Conservation (phyloP, 257 asterid genomes). For the Ocimum tenuiflorum region DNA sequence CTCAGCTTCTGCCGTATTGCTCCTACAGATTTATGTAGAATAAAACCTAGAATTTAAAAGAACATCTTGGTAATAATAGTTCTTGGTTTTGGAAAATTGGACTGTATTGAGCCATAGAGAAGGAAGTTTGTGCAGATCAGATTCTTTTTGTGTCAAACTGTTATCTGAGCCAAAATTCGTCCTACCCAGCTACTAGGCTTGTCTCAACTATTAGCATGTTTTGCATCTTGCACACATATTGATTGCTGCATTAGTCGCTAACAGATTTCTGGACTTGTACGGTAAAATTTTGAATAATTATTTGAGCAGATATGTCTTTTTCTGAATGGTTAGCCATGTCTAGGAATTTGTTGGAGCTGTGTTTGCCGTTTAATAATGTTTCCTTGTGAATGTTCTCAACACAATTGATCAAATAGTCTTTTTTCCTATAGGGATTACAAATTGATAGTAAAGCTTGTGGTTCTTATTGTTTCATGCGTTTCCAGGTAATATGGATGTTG, state of each 20-base stretch:
- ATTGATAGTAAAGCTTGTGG: neutral
- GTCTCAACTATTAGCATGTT: neutral
- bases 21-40: neutral
- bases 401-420: neutral
- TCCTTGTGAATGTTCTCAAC: neutral
- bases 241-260: neutral
- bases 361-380: neutral
- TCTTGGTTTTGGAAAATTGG: slow-evolving; percentile 9
- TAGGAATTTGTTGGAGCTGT: neutral
- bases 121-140: too few species aligned
- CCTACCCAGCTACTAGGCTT: neutral
- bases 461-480: slow-evolving; percentile 27
- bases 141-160: too few species aligned
- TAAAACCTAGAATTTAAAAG: neutral
- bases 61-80: neutral
- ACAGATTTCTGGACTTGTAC: too few species aligned
- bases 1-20: neutral
- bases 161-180: too few species aligned
- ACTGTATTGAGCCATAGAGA: too few species aligned
- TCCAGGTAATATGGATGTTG: slow-evolving; percentile 63
- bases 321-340: neutral
- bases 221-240: neutral
- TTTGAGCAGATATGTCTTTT: neutral
- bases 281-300: neutral
- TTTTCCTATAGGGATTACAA: neutral